These are phyloP conservation scores for Paramecium sonneborni DNA, from an alignment of 73 alveolate species.

Conservation along the genomic window DNA sequence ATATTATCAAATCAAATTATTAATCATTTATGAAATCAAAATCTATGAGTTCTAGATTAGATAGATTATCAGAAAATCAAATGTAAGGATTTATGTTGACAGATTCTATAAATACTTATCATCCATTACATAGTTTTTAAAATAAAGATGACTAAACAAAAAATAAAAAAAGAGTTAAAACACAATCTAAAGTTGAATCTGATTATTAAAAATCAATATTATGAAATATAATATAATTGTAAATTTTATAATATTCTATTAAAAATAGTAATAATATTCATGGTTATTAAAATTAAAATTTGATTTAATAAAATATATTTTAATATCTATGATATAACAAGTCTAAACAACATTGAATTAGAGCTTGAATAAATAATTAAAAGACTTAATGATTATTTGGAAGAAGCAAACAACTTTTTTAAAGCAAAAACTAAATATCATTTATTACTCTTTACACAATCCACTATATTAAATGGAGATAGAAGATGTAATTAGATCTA, in stretches of 20 bases:
- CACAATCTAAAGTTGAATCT: neutral
- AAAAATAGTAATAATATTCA: too few species aligned
- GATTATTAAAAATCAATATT: neutral
- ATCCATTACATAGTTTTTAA: conserved; percentile 19
- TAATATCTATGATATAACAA: too few species aligned
- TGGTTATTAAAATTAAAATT: too few species aligned
- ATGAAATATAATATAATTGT: neutral
- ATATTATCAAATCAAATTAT: neutral
- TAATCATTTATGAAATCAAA: neutral
- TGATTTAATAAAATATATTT: too few species aligned
- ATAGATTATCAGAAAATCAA: neutral
- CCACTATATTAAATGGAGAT: conserved; percentile 66
- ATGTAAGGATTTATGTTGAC: conserved; percentile 8
- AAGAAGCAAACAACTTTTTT: too few species aligned
- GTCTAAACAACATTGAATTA: too few species aligned
- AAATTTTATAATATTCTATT: too few species aligned
- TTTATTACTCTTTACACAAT: conserved; percentile 68
- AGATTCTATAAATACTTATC: neutral
- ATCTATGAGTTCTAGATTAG: neutral
- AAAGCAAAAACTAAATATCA: too few species aligned
- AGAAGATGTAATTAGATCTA: conserved; percentile 65
- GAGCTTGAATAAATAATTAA: too few species aligned
- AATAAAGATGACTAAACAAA: neutral
- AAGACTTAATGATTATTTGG: too few species aligned
- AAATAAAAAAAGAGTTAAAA: neutral